Evolutionary conservation across 257 asterid genomes (phyloP), one percentile per base, ranked within the genome.

Genomic region (Fraxinus americana): DNA sequence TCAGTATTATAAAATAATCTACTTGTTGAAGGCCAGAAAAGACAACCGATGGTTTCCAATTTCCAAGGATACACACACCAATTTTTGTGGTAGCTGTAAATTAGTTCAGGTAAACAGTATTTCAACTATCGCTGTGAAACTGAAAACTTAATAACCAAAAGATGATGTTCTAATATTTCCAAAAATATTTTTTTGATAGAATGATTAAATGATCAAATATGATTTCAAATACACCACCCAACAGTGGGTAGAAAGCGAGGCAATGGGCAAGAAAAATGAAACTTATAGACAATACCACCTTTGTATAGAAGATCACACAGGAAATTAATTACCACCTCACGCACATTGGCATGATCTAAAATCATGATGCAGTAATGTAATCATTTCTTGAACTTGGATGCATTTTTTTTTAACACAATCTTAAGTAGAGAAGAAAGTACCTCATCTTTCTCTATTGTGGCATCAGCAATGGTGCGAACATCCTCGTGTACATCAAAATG

Each of bases 401-500:
- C 2, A 78, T 35, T 32, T 77, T 71, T 34, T 30, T 71, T 19
- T 41, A 30, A 70, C 43, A 45, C 30, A 50, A 77, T 29, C 67
- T 38, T n/a, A 67, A 52, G 71, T 32, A 73, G 76, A 59, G 70
- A 76, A 71, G 6, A 41, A 75, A 74, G 45, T 81, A 95, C 99
- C 99, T 96, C 99, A 85, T 96, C 99, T 85, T 96, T 96, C 91
- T 96, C 99, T 5, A 90, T 89, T 69, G 96, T 93, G 45, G 98
- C 98, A 72, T 96, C 97, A 70, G 97, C 99, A 73, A 81, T 96
- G 75, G 98, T 96, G 41, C 99, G 90, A 76, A 96, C 98, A 84
- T 96, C 99, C 86, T 96, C 98, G 35, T 96, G 98, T 32, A 93
- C 99, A 85, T 96, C 99, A 77, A 96, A 96, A 89, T 96, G 99